Evolutionary conservation across 345 rosid genomes (phyloP), one percentile per base, ranked within the genome.

Genomic region (Clarkia xantiana): DNA sequence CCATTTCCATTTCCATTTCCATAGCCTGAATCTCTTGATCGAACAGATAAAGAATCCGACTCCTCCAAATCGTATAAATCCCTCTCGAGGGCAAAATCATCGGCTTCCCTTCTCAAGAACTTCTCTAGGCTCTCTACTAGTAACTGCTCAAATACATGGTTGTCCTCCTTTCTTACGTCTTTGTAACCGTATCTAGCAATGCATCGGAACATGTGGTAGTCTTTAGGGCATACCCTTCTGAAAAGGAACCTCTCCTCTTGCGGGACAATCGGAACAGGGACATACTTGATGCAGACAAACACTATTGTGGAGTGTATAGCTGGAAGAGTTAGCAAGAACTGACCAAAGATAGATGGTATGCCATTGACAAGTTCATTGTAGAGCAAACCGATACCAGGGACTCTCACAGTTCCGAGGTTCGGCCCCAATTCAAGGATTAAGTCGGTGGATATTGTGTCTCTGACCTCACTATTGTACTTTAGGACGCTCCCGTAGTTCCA

Each of bases 321-420:
- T 0, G 61, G 64, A n/a, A 70, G 49, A 9, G 49, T 53, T 0
- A 56, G 29, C 1, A 65, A 38, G 15, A 59, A 69, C 34, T 51
- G 74, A 6, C 56, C 42, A 13, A 69, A 65, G 14, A 69, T 55
- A 11, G 64, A 67, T 7, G 64, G 45, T 25, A 65, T 40, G 23
- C 70, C 74, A 6, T 65, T 64, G 22, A 69, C 70, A 15, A 69
- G 70, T 47, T 55, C 67, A 3, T 67, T 46, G 54, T 69, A 69
- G 52, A 65, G 47, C 16, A 69, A 2, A 2, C 55, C 67, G 11
- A 69, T 14, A 22, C 74, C 70, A 1, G 57, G 44, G 2, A 69
- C 10, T 0, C 74, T 54, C 1, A 44, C 47, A 6, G 62, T 42
- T 8, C 39, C 50, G 0, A 16, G 1, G 13, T 53, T 25, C 0